phyloP scores from a whole-genome alignment of 495 filamentous ascomycete genomes.

The Cladorrhinum samala region DNA sequence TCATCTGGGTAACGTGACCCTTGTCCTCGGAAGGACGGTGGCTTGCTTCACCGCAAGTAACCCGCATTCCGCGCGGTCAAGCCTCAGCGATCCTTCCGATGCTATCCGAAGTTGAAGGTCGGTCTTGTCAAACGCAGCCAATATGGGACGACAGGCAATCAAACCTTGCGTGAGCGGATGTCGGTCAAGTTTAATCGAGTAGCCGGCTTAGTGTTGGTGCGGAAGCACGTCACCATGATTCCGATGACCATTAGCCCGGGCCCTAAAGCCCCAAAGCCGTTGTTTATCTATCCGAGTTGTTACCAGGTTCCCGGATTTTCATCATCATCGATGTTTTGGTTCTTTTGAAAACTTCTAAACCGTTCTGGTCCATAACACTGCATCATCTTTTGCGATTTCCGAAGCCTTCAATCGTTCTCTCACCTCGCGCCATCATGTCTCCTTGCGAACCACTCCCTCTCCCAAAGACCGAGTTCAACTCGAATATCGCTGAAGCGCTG shows the following conservation, averaged over 20 bases:
- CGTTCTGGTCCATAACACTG: too few relatives aligned
- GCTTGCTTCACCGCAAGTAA: too few relatives aligned
- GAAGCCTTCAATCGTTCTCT: neutral
- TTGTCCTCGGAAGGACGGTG: too few relatives aligned
- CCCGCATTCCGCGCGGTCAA: too few relatives aligned
- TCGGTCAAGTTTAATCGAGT: neutral
- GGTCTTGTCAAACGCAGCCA: too few relatives aligned
- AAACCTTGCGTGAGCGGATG: neutral
- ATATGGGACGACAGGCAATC: neutral
- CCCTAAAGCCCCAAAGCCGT: neutral
- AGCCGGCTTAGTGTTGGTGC: neutral
- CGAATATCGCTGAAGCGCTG: neutral
- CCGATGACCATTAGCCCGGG: neutral
- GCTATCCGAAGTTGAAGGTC: too few relatives aligned
- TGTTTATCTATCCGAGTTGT: neutral
- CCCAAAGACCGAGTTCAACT: neutral
- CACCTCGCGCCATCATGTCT: conserved; percentile 15
- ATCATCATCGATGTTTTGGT: too few relatives aligned
- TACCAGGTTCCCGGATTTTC: neutral
- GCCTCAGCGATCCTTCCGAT: too few relatives aligned
- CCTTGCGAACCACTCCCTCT: conserved; percentile 10
- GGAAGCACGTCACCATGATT: conserved; percentile 3
- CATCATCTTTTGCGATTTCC: neutral
- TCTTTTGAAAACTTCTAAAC: too few relatives aligned
- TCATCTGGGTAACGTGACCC: too few relatives aligned